Base-by-base conservation (phyloP, 805 yeast species). In the Zygoascus bituminiphila region DNA sequence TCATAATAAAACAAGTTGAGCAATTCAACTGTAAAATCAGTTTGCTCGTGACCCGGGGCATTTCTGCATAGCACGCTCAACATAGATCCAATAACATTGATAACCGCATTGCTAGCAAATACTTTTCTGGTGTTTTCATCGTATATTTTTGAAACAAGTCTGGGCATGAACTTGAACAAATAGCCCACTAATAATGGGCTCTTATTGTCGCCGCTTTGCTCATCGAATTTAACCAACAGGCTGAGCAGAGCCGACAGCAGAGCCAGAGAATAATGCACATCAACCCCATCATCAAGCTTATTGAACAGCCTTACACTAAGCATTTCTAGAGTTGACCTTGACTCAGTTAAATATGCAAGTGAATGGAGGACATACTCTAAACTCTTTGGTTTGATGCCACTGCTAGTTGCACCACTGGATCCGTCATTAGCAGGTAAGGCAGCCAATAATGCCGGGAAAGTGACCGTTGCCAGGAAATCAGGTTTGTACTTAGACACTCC, bases 401-500 rank as follows among this genome's bases (percentile, higher is more conserved):
- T n/a, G 46, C 15, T 23, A n/a, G 20, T 17, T 24, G 24, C 15
- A 20, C 15, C 20, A 17, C 26, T 14, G 21, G 37, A 4, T n/a
- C 61, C 50, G 0, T 53, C 61, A 2, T 70, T 65, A n/a, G 70
- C 71, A 2, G 84, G 82, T 21, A 83, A 64, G 17, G 74, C 60
- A 1, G 75, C 61, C 9, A 82, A 57, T 48, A 81, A 62, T 21
- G 68, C 71, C 6, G 82, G 84, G 42, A 79, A 64, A 1, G 80
- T 71, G 19, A 72, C 62, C 22, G 76, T 79, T 22, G 78, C 61
- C 1, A 84, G 73, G 1, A 75, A 57, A 23, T 67, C 58, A 4
- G 69, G 25, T 68, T 60, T 17, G 41, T 26, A 38, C 7, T 63
- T 57, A n/a, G 78, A 72, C 2, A 82, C 57, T 10, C 64, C 65